phyloP scores from a whole-genome alignment of 495 filamentous ascomycete species.

The Penicillium waksmanii region DNA sequence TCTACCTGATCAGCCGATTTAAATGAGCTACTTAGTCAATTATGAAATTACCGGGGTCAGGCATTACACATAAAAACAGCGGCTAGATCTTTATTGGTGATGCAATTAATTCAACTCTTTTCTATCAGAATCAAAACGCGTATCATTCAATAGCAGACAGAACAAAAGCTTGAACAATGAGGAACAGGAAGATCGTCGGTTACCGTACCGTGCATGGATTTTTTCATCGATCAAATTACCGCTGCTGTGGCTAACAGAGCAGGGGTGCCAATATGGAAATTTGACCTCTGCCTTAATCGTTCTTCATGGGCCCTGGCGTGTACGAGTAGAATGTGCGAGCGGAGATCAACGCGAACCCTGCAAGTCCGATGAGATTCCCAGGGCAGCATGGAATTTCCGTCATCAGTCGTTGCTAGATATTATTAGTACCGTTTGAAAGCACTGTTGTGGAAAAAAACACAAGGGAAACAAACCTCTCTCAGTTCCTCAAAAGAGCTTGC shows the following conservation, averaged over 20 bases:
- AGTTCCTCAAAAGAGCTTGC: conserved; percentile 27
- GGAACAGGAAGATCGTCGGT: too few species aligned
- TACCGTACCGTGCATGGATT: too few species aligned
- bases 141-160: too few species aligned
- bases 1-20: too few species aligned
- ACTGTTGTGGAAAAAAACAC: background rate
- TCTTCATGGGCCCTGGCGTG: background rate
- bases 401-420: conserved; percentile 19
- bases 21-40: too few species aligned
- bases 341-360: conserved; percentile 23
- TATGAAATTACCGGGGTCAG: too few species aligned
- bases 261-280: background rate
- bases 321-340: conserved; percentile 23
- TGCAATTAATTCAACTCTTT: too few species aligned
- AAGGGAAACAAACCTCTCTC: conserved; percentile 23
- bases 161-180: too few species aligned
- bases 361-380: conserved; percentile 21
- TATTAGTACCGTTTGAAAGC: background rate
- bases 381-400: conserved; percentile 12
- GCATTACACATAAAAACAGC: too few species aligned
- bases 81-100: background rate
- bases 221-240: background rate
- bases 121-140: too few species aligned
- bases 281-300: background rate
- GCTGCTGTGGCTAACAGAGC: too few species aligned